Evolutionary conservation across 306 rosid species (phyloP), one percentile per base, ranked within the genome.

Genomic region (Acacia melanoxylon): DNA sequence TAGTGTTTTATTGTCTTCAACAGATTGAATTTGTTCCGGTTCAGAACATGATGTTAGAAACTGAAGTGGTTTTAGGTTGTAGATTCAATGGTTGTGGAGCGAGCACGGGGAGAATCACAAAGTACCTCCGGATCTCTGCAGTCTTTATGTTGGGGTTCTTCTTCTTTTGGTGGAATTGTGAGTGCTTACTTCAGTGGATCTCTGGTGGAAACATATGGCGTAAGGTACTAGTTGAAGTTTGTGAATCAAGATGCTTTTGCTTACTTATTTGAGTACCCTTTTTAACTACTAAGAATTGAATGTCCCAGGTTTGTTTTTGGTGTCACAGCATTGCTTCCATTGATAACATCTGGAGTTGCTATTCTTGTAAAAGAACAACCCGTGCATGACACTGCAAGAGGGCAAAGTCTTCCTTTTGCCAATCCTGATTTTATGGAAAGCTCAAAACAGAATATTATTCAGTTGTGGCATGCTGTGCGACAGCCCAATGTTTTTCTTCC

Each of bases 71-170:
- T 91, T 82, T 83, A 95, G 99, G 99, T 96, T 81, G 99, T 96
- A 84, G 99, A 96, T 90, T 96, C 99, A 83, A 94, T 96, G 99
- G 99, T 96, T 40, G 99, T 96, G 63, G 99, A 96, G 92, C 92
- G 99, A 86, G 97, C 99, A 74, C 99, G 99, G 80, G 99, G 99
- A 67, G 99, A 96, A 86, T 96, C 99, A 75, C 99, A 96, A 87
- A 93, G 97, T 85, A 90, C 89, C 82, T 92, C 98, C 10, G 99
- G 99, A 59, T 96, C 99, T 82, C 97, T 96, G 78, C 99, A 96
- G 77, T 96, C 99, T 45, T 91, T 93, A 82, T 96, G 99, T 81
- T 96, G 99, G 99, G 99, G 99, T 76, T 95, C 99, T 78, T 92
- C 98, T 4, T 95, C 99, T 78, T 89, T 92, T 86, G 99, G 99